Conservation (phyloP, 2,329 filamentous ascomycete genomes). For the Blastomyces parvus region DNA sequence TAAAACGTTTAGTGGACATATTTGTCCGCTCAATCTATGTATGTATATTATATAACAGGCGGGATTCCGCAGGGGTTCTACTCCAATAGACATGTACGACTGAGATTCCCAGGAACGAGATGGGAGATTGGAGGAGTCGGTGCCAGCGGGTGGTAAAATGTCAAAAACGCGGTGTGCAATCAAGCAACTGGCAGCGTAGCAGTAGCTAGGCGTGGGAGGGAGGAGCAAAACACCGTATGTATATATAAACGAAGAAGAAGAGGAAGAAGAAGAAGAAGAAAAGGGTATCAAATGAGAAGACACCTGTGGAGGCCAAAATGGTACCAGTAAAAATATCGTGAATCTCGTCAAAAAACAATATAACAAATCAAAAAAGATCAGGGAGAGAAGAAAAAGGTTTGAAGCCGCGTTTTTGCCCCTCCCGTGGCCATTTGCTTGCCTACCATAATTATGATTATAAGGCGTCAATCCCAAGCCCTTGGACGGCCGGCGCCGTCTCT, state of each 20-base stretch:
- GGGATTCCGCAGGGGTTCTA: background rate
- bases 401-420: background rate
- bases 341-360: conserved; percentile 8
- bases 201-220: conserved; percentile 6
- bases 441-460: background rate
- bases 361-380: background rate
- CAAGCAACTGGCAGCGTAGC: conserved; percentile 9
- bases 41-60: background rate
- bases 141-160: background rate
- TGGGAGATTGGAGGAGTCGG: background rate
- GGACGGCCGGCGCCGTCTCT: background rate
- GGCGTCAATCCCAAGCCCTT: conserved; percentile 5
- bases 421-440: background rate
- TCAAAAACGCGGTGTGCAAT: background rate
- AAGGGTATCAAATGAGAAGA: conserved; percentile 17
- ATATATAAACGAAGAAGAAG: background rate
- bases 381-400: background rate
- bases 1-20: background rate
- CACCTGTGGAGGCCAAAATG: conserved; percentile 6
- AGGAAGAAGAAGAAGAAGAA: conserved; percentile 9
- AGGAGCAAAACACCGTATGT: background rate
- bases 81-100: background rate
- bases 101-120: background rate
- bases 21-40: background rate
- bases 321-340: conserved; percentile 15